phyloP scores from a whole-genome alignment of 306 rosid species.

The Corylus americana region DNA sequence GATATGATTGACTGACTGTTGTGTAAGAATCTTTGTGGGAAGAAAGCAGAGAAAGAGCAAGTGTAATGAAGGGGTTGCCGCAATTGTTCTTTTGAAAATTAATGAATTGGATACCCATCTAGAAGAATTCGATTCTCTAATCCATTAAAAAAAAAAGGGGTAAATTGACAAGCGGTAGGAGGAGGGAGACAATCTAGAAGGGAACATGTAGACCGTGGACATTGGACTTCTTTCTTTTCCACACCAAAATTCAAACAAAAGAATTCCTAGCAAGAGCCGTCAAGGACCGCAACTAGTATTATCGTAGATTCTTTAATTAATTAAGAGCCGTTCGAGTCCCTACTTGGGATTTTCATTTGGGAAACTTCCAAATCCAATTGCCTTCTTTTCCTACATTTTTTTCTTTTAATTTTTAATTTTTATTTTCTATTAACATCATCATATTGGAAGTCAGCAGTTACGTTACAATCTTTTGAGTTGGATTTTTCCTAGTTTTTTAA shows the following conservation, averaged over 20 bases:
- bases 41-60: neutral
- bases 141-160: neutral
- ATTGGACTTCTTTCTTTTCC: neutral
- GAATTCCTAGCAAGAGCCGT: neutral
- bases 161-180: neutral
- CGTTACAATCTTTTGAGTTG: too few relatives aligned
- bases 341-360: too few relatives aligned
- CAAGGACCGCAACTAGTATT: neutral
- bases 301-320: neutral
- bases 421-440: neutral
- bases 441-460: too few relatives aligned
- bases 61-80: neutral
- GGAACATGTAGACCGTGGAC: too few relatives aligned
- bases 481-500: too few relatives aligned
- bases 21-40: neutral
- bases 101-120: slow-evolving; percentile 16
- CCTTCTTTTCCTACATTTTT: too few relatives aligned
- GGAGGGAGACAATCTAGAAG: neutral
- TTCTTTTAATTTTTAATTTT: too few relatives aligned
- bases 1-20: neutral
- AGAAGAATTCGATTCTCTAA: slow-evolving; percentile 22
- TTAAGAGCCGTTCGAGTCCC: too few relatives aligned
- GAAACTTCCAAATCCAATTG: neutral
- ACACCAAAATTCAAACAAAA: slow-evolving; percentile 12
- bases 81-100: neutral